A percentile compares a stretch with the other conserved stretches of the same genome.
phyloP scores from a whole-genome alignment of 2,329 filamentous ascomycete species.

The Diaporthe nobilis region DNA sequence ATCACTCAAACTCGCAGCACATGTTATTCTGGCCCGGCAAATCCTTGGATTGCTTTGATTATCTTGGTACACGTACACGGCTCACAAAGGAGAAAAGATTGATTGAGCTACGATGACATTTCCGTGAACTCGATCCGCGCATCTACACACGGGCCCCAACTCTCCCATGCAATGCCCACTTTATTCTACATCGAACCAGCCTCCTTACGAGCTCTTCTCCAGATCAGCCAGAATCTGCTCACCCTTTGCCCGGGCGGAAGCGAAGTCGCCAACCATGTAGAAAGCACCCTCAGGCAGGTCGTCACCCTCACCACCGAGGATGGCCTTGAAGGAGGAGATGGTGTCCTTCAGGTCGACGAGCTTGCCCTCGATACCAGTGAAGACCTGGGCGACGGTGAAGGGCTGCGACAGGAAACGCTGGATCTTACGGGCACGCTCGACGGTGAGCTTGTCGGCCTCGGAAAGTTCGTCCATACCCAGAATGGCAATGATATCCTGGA shows the following conservation, averaged over 20 bases:
- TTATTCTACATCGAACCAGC: slow-evolving; percentile 50
- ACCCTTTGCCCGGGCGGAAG: slow-evolving; percentile 94
- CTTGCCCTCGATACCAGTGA: slow-evolving; percentile 94
- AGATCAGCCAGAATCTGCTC: slow-evolving; percentile 99
- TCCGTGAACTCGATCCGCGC: slow-evolving; percentile 65
- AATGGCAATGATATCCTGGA: slow-evolving; percentile 99
- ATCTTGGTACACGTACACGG: slow-evolving; percentile 63
- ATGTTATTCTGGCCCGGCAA: background rate
- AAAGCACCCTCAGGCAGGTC: slow-evolving; percentile 92
- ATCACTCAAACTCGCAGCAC: background rate
- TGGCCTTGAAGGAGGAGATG: slow-evolving; percentile 97
- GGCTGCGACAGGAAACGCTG: slow-evolving; percentile 99
- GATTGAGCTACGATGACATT: slow-evolving; percentile 67
- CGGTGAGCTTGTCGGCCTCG: slow-evolving; percentile 98
- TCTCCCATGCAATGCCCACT: slow-evolving; percentile 48
- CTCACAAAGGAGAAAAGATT: slow-evolving; percentile 68
- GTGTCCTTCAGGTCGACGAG: slow-evolving; percentile 99
- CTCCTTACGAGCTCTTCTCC: slow-evolving; percentile 68
- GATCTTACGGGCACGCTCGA: slow-evolving; percentile 99
- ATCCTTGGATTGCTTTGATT: background rate
- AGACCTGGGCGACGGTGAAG: slow-evolving; percentile 88
- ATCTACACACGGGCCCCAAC: slow-evolving; percentile 70
- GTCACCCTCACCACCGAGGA: slow-evolving; percentile 95
- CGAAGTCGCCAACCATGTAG: slow-evolving; percentile 99
- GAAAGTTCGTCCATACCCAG: slow-evolving; percentile 99